Evolutionary conservation across 345 rosid genomes (phyloP), one percentile per base, ranked within the genome.

Genomic region (Erodium maritimum): DNA sequence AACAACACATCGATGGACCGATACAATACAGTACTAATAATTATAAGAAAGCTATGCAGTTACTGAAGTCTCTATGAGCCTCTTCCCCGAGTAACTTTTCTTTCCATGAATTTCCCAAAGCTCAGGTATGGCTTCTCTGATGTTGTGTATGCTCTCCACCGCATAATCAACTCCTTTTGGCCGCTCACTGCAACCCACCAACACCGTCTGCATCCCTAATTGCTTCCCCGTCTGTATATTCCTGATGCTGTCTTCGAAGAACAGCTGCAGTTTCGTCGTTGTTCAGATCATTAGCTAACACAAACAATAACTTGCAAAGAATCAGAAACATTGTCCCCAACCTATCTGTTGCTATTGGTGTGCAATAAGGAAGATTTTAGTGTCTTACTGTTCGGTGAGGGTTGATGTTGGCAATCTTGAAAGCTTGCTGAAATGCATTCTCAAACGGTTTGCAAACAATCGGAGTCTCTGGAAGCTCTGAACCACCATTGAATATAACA

Each of bases 221-320:
- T 68, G 78, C 65, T 87, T 89, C 52, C 91, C 97, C 1, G 88
- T 62, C 67, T 87, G 90, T 57, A 93, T 63, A 70, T 85, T 93
- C 17, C 87, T 83, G 65, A 85, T 61, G 46, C 95, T 90, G 61
- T 93, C 97, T 55, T 93, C 97, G 16, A 93, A 87, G 76, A 93
- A 89, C 75, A 93, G 23, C 99, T 93, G 90, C 52, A 64, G 58
- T n/a, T 50, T 23, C n/a, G n/a, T n/a, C n/a, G n/a, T n/a, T n/a
- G n/a, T n/a, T n/a, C n/a, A n/a, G n/a, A n/a, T n/a, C n/a, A n/a
- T n/a, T n/a, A n/a, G n/a, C n/a, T n/a, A n/a, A n/a, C n/a, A n/a
- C n/a, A n/a, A n/a, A n/a, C n/a, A n/a, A 56, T 16, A 59, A 19
- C 3, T 19, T n/a, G n/a, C n/a, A n/a, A n/a, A n/a, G n/a, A 24